Evolutionary conservation across 495 filamentous ascomycete species (phyloP), one percentile per base, ranked within the genome.

Genomic region (Cercophora sp.): DNA sequence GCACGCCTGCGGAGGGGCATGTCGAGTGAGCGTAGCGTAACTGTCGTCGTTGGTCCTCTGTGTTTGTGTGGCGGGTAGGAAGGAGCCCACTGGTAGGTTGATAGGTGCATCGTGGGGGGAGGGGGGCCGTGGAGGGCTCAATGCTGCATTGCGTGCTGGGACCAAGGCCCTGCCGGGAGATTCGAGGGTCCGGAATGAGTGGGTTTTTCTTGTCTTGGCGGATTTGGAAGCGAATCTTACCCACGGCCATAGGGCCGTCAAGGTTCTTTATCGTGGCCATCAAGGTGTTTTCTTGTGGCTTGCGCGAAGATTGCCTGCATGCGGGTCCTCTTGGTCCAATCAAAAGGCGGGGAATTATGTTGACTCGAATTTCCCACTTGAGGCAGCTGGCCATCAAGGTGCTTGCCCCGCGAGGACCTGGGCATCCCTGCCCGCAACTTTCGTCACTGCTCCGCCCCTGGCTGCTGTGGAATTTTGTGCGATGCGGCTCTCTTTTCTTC

Each of bases 181-280:
- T n/a, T n/a, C n/a, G n/a, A 24, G 8, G 13, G 2, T 43, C 0
- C 25, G n/a, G 10, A 20, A 22, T 37, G 36, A 18, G 19, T 11
- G 23, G 48, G 22, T 51, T 39, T 29, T 40, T 27, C 29, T 46
- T 36, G 29, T 37, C 22, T 19, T 13, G 35, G 20, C 16, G 24
- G 27, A 16, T 9, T 39, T 39, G 36, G 36, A 15, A 18, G 36
- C 36, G 13, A 20, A 5, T n/a, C 4, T 37, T 16, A 16, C 34
- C 34, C 13, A 37, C n/a, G n/a, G n/a, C n/a, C n/a, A n/a, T n/a
- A 20, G 10, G 40, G 41, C 52, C 52, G 44, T 59, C 57, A 55
- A 55, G 57, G 57, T 59, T 55, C 57, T 46, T 29, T 41, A 26
- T 26, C 43, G 26, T 19, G 32, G 43, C 43, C 43, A 31, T 43